Evolutionary conservation across 2,329 filamentous ascomycete genomes (phyloP), one percentile per base, ranked within the genome.

Genomic region (Mariannaea elegans): DNA sequence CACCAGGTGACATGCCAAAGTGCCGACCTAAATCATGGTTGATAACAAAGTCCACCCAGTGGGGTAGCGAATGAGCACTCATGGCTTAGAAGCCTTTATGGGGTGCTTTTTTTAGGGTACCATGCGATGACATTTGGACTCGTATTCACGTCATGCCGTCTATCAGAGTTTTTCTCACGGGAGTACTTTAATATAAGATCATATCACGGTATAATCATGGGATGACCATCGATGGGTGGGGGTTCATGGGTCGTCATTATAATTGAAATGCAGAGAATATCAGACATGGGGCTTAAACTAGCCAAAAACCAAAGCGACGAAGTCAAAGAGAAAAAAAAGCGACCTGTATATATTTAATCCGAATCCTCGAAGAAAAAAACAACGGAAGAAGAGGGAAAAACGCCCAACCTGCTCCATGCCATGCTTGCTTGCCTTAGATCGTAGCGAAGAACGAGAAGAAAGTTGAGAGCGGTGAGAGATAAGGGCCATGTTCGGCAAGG

Each of bases 331-430:
- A 57, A 57, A 32, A 46, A 38, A 45, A 24, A 39, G 14, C 23
- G 18, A 29, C 21, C 46, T 50, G 16, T 36, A 13, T 21, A 34
- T 19, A 27, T n/a, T n/a, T 27, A 27, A 27, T 27, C 24, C 24
- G 24, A 27, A 27, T 5, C 6, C 24, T 9, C 24, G 23, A 29
- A 45, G n/a, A 27, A 27, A 45, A 14, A 31, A 31, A 29, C 21
- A 29, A 49, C 23, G 19, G 12, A 29, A 41, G 13, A 31, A 51
- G 8, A 50, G 16, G 39, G 21, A 52, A 32, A 49, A 59, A 59
- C 56, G 50, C 56, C 23, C 21, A 36, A 23, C 50, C 45, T 49
- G 32, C 56, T 54, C 50, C 56, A 38, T 59, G 56, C 56, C 56
- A 59, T 54, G 56, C 50, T 55, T 54, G 56, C 56, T 36, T 36